These are phyloP conservation scores for Chytridium lagenaria DNA, from an alignment of 371 early-diverging fungal species.

Conservation along the genomic window DNA sequence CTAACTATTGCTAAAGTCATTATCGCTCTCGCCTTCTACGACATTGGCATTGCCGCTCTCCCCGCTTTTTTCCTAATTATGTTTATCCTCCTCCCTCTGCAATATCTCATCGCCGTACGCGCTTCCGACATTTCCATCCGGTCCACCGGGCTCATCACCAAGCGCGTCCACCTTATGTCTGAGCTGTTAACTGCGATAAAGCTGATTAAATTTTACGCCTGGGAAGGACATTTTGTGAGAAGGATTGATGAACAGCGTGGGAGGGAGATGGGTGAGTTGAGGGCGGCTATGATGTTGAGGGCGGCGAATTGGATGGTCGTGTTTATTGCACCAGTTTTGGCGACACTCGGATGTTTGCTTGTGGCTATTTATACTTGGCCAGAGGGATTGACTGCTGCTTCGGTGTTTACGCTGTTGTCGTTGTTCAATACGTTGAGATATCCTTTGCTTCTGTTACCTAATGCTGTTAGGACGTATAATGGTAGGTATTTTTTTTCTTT, in stretches of 20 bases:
- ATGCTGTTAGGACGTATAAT: slow-evolving; percentile 61
- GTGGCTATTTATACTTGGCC: slow-evolving; percentile 33
- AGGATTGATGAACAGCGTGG: slow-evolving; percentile 51
- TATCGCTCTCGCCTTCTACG: slow-evolving; percentile 53
- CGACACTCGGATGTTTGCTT: slow-evolving; percentile 54
- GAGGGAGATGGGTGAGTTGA: slow-evolving; percentile 59
- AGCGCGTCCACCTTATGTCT: slow-evolving; percentile 72
- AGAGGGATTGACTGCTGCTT: slow-evolving; percentile 11
- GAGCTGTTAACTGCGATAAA: slow-evolving; percentile 77
- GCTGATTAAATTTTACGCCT: slow-evolving; percentile 78
- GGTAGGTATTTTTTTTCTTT: slow-evolving; percentile 41
- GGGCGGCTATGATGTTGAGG: slow-evolving; percentile 56
- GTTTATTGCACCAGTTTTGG: slow-evolving; percentile 67
- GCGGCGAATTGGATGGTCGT: slow-evolving; percentile 63
- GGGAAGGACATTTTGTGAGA: slow-evolving; percentile 60
- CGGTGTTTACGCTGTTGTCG: slow-evolving; percentile 63
- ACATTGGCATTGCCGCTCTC: slow-evolving; percentile 60
- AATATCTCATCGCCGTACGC: slow-evolving; percentile 61
- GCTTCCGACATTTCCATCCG: slow-evolving; percentile 48
- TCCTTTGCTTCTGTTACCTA: slow-evolving; percentile 73
- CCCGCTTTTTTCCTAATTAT: slow-evolving; percentile 62
- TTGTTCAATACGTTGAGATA: slow-evolving; percentile 73
- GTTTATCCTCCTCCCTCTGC: slow-evolving; percentile 67
- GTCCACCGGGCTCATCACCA: slow-evolving; percentile 57
- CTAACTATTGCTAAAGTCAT: slow-evolving; percentile 44